Evolutionary conservation across 2,329 filamentous ascomycete genomes (phyloP), one percentile per base, ranked within the genome.

Genomic region (Fusarium sp.): DNA sequence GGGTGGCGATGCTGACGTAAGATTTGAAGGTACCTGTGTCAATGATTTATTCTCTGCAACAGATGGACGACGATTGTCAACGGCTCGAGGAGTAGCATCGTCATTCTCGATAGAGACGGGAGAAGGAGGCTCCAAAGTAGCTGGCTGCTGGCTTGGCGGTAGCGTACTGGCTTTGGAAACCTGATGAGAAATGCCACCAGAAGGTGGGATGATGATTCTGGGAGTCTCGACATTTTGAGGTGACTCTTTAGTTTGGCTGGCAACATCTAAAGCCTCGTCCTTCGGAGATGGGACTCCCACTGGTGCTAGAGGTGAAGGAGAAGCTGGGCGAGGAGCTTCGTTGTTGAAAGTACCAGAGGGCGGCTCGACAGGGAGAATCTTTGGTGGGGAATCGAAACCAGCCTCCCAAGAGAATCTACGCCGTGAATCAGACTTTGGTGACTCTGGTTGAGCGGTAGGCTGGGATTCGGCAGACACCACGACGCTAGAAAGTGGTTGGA

Each of bases 11-110:
- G 81, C 79, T n/a, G 83, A 81, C 15, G 82, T 70, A 22, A 80
- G 72, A 24, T 80, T 81, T 11, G 81, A 81, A 4, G 82, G 78
- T 13, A 80, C 75, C 55, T 81, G 81, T 18, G 81, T 76, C 26
- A 84, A 76, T 17, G 81, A 78, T 69, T 85, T 87, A 69, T 52
- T 52, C 20, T 88, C 85, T 6, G 82, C 82, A 5, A 85, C 77
- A 6, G 86, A 87, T 28, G 83, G 70, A 22, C 79, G 80, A 13
- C 75, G 80, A 60, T 70, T 65, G 35, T 77, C 79, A 55, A 45
- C 62, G 55, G 66, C 58, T 31, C 78, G 74, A 2, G 77, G 58
- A 17, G 69, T 72, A 35, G 70, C 78, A 31, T 80, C 75, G 5
- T 82, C 82, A 12, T 81, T 81, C 33, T 77, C 57, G 15, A 80